These are phyloP conservation scores for Lasiodiplodia hormozganensis DNA, from an alignment of 2,329 filamentous ascomycete species.

Conservation along the genomic window DNA sequence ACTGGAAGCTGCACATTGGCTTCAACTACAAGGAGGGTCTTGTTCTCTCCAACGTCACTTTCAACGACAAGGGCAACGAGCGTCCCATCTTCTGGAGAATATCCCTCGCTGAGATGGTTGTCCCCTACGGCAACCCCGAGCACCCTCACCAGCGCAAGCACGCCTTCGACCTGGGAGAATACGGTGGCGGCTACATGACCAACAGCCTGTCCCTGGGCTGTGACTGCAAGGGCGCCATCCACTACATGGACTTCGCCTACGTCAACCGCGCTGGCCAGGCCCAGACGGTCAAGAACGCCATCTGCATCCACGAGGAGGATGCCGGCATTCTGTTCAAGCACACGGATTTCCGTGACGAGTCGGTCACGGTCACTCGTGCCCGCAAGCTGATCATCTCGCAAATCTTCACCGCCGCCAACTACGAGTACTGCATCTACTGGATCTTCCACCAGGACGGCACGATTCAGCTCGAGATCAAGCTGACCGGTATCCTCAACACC, in stretches of 20 bases:
- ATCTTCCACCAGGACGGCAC: constrained; percentile 92
- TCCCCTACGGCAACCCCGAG: constrained; percentile 84
- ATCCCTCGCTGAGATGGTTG: constrained; percentile 92
- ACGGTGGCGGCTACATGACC: constrained; percentile 83
- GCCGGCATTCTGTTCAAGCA: constrained; percentile 93
- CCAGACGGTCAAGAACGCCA: constrained; percentile 86
- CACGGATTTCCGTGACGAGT: constrained; percentile 90
- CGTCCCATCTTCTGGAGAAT: constrained; percentile 87
- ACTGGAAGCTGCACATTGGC: constrained; percentile 90
- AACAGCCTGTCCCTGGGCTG: constrained; percentile 79
- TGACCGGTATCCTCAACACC: constrained; percentile 92
- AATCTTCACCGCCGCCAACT: constrained; percentile 94
- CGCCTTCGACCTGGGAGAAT: constrained; percentile 81
- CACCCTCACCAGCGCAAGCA: constrained; percentile 82
- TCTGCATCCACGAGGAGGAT: constrained; percentile 96
- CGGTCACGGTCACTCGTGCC: constrained; percentile 82
- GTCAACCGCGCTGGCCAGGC: constrained; percentile 78
- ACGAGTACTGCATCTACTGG: constrained; percentile 90
- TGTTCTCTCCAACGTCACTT: constrained; percentile 87
- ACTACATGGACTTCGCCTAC: constrained; percentile 89
- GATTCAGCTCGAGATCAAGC: constrained; percentile 86
- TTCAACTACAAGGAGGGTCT: constrained; percentile 96
- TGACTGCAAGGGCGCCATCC: constrained; percentile 88
- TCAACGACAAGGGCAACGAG: constrained; percentile 79
- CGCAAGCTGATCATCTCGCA: constrained; percentile 88